Evolutionary conservation across 1,284 basidiomycete species (phyloP).

Genomic region (Pascua sp.): DNA sequence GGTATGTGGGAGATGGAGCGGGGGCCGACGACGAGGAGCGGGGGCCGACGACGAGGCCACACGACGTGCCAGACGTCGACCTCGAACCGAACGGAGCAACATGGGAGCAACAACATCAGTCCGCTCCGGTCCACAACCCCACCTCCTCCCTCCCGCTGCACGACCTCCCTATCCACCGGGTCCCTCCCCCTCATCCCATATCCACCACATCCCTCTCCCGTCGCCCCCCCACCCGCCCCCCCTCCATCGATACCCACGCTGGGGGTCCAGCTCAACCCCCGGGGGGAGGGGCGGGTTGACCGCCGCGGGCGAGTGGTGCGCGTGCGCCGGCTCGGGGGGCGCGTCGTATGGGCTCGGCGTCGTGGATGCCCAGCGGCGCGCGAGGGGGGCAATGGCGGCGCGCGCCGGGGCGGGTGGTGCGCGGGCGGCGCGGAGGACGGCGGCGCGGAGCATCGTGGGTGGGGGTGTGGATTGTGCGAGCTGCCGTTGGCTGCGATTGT

Average conservation of each 20-base stretch:
- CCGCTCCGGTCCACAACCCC: no score
- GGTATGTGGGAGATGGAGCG: no score
- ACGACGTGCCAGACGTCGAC: no score
- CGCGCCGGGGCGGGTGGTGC: neutral
- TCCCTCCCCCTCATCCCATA: no score
- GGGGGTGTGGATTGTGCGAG: neutral
- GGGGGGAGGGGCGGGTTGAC: conserved; percentile 23
- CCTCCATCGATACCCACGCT: conserved; percentile 31
- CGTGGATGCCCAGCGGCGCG: conserved; percentile 6
- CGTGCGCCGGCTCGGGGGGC: conserved; percentile 2
- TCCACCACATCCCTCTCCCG: no score
- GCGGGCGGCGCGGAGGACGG: conserved; percentile 19
- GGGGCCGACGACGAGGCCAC: no score
- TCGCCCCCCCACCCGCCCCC: no score
- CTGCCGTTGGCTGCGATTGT: neutral
- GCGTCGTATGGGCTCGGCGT: neutral
- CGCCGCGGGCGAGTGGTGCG: conserved; percentile 20
- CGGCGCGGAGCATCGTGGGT: conserved; percentile 30
- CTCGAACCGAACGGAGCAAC: no score
- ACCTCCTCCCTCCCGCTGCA: no score
- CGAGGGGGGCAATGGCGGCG: conserved; percentile 1
- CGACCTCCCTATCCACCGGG: no score
- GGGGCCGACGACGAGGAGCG: no score
- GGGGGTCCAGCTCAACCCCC: conserved; percentile 45
- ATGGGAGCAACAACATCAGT: no score